Evolutionary conservation across 176 grass and related monocot species (phyloP).

Genomic region (Chloris gayana): DNA sequence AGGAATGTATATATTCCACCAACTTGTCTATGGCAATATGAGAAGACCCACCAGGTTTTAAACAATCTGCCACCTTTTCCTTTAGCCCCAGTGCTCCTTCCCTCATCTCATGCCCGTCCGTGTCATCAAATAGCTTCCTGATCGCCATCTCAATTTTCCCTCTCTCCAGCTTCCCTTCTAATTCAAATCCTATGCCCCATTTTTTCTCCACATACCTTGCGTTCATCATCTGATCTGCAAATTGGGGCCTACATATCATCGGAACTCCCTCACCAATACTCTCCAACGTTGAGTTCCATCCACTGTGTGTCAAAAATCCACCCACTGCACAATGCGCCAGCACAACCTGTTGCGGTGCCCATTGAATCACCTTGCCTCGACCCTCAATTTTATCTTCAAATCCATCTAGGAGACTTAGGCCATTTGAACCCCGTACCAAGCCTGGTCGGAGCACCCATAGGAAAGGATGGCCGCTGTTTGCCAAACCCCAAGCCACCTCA

Average conservation of each 20-base stretch:
- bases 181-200: slow-evolving; percentile 33
- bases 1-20: neutral
- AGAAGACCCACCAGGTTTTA: slow-evolving; percentile 5
- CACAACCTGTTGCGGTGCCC: slow-evolving; percentile 51
- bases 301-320: slow-evolving; percentile 40
- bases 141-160: neutral
- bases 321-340: slow-evolving; percentile 35
- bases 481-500: slow-evolving; percentile 31
- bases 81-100: slow-evolving; percentile 13
- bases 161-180: slow-evolving; percentile 25
- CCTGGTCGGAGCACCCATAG: slow-evolving; percentile 38
- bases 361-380: slow-evolving; percentile 31
- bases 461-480: slow-evolving; percentile 26
- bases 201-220: slow-evolving; percentile 3
- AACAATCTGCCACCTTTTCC: neutral
- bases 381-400: neutral
- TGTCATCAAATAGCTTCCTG: slow-evolving; percentile 28
- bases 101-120: slow-evolving; percentile 5
- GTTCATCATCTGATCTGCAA: slow-evolving; percentile 49
- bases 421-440: neutral
- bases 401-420: neutral
- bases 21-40: neutral
- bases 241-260: slow-evolving; percentile 21
- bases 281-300: slow-evolving; percentile 45
- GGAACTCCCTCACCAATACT: slow-evolving; percentile 4